phyloP scores from a whole-genome alignment of 2,329 filamentous ascomycete genomes.

The Nakataea oryzae region DNA sequence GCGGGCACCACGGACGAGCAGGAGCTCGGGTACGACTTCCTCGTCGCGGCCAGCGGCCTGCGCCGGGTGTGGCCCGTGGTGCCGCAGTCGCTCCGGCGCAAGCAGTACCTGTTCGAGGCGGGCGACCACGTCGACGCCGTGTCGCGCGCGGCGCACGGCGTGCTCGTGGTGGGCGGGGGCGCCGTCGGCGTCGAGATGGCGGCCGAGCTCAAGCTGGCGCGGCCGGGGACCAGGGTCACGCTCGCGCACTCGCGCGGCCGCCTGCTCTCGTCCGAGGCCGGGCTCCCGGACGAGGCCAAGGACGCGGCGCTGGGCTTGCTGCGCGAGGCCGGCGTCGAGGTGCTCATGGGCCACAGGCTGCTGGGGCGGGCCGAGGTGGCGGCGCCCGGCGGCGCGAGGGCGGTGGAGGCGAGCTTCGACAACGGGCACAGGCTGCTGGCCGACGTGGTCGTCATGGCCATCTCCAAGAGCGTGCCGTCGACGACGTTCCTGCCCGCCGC shows the following conservation, averaged over 20 bases:
- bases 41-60: conserved; percentile 63
- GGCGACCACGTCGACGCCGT: conserved; percentile 47
- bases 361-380: conserved; percentile 33
- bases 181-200: conserved; percentile 79
- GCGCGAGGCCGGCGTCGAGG: conserved; percentile 51
- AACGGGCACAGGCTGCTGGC: conserved; percentile 49
- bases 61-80: conserved; percentile 63
- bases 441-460: conserved; percentile 58
- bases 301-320: conserved; percentile 48
- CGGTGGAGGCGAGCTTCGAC: conserved; percentile 42
- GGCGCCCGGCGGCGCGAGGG: conserved; percentile 27
- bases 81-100: conserved; percentile 51
- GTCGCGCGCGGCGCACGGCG: conserved; percentile 39
- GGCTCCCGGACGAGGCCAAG: conserved; percentile 58
- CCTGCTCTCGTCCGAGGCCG: conserved; percentile 62
- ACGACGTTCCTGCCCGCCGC: conserved; percentile 50
- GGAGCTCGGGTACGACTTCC: conserved; percentile 57
- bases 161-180: conserved; percentile 67
- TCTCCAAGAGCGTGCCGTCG: conserved; percentile 52
- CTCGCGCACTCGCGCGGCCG: conserved; percentile 63
- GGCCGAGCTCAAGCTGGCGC: conserved; percentile 60
- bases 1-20: conserved; percentile 18
- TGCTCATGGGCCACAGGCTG: conserved; percentile 52
- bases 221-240: conserved; percentile 56
- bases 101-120: conserved; percentile 53